These are phyloP conservation scores for Diplodia seriata DNA, from an alignment of 2,329 filamentous ascomycete genomes.

Conservation along the genomic window DNA sequence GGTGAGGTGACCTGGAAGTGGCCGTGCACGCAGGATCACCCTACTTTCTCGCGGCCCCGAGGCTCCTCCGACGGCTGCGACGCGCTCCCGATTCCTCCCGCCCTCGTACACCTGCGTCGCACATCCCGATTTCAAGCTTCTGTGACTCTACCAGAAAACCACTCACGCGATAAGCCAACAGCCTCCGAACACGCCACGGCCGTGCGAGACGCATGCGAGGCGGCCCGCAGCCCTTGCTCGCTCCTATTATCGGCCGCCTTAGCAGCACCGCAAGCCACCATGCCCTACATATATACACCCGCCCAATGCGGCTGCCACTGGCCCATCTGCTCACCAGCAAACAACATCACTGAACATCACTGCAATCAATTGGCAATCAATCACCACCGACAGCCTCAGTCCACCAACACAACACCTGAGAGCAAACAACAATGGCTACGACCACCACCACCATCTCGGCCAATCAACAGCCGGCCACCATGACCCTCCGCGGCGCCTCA, in stretches of 20 bases:
- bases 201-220: constrained; percentile 14
- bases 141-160: constrained; percentile 17
- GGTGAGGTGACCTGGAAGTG: background rate
- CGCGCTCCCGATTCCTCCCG: constrained; percentile 11
- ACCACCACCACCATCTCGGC: constrained; percentile 52
- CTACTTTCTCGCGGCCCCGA: constrained; percentile 16
- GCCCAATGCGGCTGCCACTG: background rate
- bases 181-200: constrained; percentile 13
- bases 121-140: constrained; percentile 14
- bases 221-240: constrained; percentile 12
- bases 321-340: background rate
- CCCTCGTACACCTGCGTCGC: constrained; percentile 16
- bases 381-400: background rate
- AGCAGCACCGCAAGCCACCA: background rate
- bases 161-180: constrained; percentile 18
- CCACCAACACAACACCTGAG: background rate
- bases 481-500: constrained; percentile 28
- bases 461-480: constrained; percentile 36
- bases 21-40: constrained; percentile 17
- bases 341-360: constrained; percentile 4
- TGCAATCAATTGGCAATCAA: constrained; percentile 8
- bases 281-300: constrained; percentile 15
- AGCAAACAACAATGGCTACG: constrained; percentile 44
- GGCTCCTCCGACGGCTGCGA: background rate
- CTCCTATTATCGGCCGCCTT: constrained; percentile 10